Base-by-base conservation (phyloP, 2,329 filamentous ascomycete species). In the Colletotrichum cordylinicola region DNA sequence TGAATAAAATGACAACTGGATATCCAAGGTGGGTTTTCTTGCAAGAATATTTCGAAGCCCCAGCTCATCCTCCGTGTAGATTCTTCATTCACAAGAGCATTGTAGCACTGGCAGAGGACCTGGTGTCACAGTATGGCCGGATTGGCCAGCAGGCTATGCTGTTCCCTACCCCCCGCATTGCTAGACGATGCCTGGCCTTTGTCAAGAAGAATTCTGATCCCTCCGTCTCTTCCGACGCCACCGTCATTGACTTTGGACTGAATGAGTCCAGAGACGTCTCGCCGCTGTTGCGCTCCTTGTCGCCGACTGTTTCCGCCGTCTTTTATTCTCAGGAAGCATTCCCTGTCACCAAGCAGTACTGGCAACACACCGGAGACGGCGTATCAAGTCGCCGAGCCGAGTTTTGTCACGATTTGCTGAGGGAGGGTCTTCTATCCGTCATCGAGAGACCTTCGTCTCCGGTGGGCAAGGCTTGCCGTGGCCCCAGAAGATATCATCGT, bases 301-400 rank as follows among this genome's bases (percentile, higher is more conserved):
- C 87, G 4, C 93, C 93, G 0, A 87, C 89, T 12, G 86, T 96
- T 27, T 94, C 91, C 2, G 93, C 92, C 29, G 92, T 98, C 4
- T 82, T 98, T 56, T 95, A 94, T 79, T 91, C 93, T 1, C 87
- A 90, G 61, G 90, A 92, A 15, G 86, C 92, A 21, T 96, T 93
- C 80, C 86, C 91, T 6, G 84, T 94, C 75, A 95, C 95, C n/a
- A 98, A 98, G 84, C 91, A 96, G 80, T 98, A 98, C 81, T 99
- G 97, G 97, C 97, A 98, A 83, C 97, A 99, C 84, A 94, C 95
- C 1, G 97, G 97, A 24, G 96, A 98, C 77, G 97, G 97, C 18
- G 90, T 98, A 16, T 98, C 96, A 1, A 98, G 96, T 83, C 93
- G 97, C 66, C 92, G 96, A 55, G 96, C 95, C 39, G 96, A 98